A percentile compares a stretch with the other conserved stretches of the same genome.
phyloP scores from a whole-genome alignment of 2,329 filamentous ascomycete genomes.

The Phialemonium atrogriseum region DNA sequence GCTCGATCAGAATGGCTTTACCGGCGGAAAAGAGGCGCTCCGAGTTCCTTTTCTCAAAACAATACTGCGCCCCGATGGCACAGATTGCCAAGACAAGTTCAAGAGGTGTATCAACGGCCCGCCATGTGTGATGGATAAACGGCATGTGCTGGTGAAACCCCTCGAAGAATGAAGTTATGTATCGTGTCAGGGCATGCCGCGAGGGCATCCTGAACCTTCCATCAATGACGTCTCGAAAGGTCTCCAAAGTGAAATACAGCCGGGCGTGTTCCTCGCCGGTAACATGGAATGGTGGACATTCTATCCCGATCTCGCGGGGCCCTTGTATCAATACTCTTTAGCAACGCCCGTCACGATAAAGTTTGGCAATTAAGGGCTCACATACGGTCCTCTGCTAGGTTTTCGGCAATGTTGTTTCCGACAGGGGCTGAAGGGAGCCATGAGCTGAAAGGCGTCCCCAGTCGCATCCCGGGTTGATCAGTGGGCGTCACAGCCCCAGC shows the following conservation, averaged over 20 bases:
- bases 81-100: constrained; percentile 24
- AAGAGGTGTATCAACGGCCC: constrained; percentile 19
- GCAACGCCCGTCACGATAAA: too few species aligned
- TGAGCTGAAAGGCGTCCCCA: constrained; percentile 26
- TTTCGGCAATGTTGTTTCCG: constrained; percentile 17
- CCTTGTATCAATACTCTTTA: constrained; percentile 5
- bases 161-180: constrained; percentile 26
- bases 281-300: constrained; percentile 12
- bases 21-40: constrained; percentile 24
- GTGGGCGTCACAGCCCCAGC: constrained; percentile 8
- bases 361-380: background rate
- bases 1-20: constrained; percentile 22
- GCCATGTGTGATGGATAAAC: constrained; percentile 28
- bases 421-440: constrained; percentile 28
- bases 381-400: constrained; percentile 14
- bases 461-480: constrained; percentile 10
- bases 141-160: constrained; percentile 29
- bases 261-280: background rate
- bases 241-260: background rate
- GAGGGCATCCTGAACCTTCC: constrained; percentile 23
- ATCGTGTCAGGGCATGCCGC: constrained; percentile 25
- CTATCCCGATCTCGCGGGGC: constrained; percentile 10
- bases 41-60: constrained; percentile 25
- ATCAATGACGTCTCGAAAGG: background rate
- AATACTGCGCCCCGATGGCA: constrained; percentile 28